phyloP scores from a whole-genome alignment of 1,284 basidiomycete genomes.

The Cryptococcus deneoformans region DNA sequence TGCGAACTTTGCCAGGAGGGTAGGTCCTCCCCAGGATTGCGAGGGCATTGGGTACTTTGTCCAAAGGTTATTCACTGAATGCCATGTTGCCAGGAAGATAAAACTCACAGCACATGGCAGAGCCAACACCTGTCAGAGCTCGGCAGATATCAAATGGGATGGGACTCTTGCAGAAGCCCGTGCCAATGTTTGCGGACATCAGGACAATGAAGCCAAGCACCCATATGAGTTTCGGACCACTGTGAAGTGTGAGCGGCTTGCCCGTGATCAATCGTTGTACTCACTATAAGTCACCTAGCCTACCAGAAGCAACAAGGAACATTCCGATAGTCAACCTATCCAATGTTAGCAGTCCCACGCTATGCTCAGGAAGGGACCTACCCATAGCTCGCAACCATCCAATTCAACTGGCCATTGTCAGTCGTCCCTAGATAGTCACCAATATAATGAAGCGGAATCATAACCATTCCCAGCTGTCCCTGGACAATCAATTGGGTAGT shows the following conservation, averaged over 20 bases:
- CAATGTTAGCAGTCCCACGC: too few species aligned
- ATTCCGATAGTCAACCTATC: slow-evolving; percentile 26
- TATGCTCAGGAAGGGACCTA: background rate
- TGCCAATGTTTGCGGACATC: slow-evolving; percentile 15
- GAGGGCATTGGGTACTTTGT: slow-evolving; percentile 25
- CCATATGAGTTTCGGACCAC: slow-evolving; percentile 20
- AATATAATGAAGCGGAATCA: slow-evolving; percentile 26
- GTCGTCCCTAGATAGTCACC: slow-evolving; percentile 20
- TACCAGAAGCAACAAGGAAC: slow-evolving; percentile 26
- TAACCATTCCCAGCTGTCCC: slow-evolving; percentile 26
- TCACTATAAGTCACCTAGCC: slow-evolving; percentile 29
- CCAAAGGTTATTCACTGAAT: background rate
- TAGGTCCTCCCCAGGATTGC: slow-evolving; percentile 29
- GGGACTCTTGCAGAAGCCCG: slow-evolving; percentile 18
- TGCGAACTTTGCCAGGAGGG: slow-evolving; percentile 21
- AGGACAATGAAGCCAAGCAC: slow-evolving; percentile 11
- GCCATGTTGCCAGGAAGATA: background rate
- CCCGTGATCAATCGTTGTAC: background rate
- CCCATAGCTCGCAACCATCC: slow-evolving; percentile 28
- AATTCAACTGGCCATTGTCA: slow-evolving; percentile 23
- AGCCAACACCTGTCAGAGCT: slow-evolving; percentile 29
- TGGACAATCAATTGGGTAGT: slow-evolving; percentile 29
- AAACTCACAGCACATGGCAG: slow-evolving; percentile 22
- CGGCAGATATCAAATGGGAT: slow-evolving; percentile 14
- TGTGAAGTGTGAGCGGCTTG: slow-evolving; percentile 1